These are phyloP conservation scores for Ustilago trichophora DNA, from an alignment of 1,284 basidiomycete species.

Conservation along the genomic window DNA sequence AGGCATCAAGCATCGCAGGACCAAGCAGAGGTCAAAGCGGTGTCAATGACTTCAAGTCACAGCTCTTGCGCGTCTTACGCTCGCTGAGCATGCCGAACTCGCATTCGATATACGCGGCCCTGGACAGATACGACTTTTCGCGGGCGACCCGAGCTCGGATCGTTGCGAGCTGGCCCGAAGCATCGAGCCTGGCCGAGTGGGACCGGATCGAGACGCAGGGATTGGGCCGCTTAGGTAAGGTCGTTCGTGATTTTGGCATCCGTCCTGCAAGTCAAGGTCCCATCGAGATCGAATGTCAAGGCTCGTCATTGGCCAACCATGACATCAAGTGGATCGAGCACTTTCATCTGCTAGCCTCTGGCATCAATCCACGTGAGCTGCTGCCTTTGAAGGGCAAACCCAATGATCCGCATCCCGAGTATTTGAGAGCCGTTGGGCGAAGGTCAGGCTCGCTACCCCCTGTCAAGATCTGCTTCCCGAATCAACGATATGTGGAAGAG, in stretches of 20 bases:
- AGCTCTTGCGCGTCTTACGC: conserved; percentile 42
- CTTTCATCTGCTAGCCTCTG: conserved; percentile 55
- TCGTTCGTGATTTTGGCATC: conserved; percentile 42
- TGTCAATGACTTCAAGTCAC: conserved; percentile 36
- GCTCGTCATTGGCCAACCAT: conserved; percentile 57
- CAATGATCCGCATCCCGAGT: conserved; percentile 30
- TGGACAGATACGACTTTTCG: conserved; percentile 41
- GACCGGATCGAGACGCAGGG: conserved; percentile 52
- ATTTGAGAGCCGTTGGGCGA: conserved; percentile 4
- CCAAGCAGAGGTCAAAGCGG: background rate
- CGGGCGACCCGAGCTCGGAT: conserved; percentile 33
- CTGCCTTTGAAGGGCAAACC: conserved; percentile 42
- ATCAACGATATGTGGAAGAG: conserved; percentile 47
- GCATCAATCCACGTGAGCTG: conserved; percentile 24
- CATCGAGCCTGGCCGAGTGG: conserved; percentile 45
- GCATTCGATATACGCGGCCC: conserved; percentile 27
- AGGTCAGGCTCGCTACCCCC: conserved; percentile 23
- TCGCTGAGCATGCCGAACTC: conserved; percentile 46
- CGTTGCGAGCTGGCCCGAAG: conserved; percentile 55
- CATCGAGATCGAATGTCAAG: conserved; percentile 53
- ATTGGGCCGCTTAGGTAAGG: conserved; percentile 48
- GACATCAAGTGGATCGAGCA: conserved; percentile 61
- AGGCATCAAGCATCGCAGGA: background rate
- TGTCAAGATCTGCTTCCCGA: conserved; percentile 60
- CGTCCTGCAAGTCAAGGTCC: background rate